A percentile compares a stretch with the other conserved stretches of the same genome.
Evolutionary conservation across 2,329 filamentous ascomycete species (phyloP).

Genomic region (Aspergillus transmontanensis): DNA sequence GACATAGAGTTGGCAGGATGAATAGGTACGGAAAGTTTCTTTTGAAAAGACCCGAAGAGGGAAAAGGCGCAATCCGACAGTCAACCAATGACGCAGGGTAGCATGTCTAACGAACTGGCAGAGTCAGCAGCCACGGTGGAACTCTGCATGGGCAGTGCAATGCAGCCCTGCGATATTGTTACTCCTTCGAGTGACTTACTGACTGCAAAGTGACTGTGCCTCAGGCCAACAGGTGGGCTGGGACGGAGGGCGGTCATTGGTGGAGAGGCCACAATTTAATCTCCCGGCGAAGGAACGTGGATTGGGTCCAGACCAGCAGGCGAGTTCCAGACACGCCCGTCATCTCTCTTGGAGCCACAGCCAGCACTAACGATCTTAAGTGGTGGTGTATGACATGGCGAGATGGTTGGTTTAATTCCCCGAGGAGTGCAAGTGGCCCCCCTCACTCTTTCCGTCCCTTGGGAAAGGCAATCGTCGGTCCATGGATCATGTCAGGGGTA

Average conservation of each 20-base stretch:
- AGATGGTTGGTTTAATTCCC: background rate
- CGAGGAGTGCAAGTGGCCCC: background rate
- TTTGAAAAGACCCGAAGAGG: background rate
- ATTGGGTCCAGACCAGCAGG: slow-evolving; percentile 18
- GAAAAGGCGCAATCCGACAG: background rate
- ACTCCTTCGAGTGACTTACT: background rate
- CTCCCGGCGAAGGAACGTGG: slow-evolving; percentile 22
- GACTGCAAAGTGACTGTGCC: slow-evolving; percentile 8
- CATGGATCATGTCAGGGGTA: slow-evolving; percentile 9
- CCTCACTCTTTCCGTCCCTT: background rate
- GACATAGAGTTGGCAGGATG: background rate
- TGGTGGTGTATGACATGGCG: background rate
- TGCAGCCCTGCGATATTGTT: background rate
- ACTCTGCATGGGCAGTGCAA: background rate
- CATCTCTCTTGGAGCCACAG: background rate
- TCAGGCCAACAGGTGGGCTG: slow-evolving; percentile 10
- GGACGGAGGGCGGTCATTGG: slow-evolving; percentile 15
- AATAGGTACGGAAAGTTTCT: background rate
- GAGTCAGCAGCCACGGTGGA: background rate
- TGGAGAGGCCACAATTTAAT: slow-evolving; percentile 13
- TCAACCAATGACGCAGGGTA: background rate
- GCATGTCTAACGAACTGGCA: background rate
- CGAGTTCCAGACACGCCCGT: slow-evolving; percentile 4
- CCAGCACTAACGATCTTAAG: background rate
- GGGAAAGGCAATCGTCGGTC: background rate